Base-by-base conservation (phyloP, 352 stramenopile species). In the Phytophthora podocarpi region DNA sequence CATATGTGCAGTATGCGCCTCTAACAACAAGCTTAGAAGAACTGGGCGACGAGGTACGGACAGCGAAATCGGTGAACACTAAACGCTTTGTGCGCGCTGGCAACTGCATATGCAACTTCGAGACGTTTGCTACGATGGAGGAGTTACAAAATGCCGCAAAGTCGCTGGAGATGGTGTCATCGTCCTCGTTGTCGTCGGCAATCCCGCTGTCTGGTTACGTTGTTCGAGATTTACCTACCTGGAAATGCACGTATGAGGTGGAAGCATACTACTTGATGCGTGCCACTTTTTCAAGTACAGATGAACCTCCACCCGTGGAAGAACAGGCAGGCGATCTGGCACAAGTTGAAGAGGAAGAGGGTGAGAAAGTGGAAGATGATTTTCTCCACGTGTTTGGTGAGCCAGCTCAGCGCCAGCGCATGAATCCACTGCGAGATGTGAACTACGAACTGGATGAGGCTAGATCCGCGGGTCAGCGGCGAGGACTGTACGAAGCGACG, bases 221-320 rank as follows among this genome's bases (percentile, higher is more conserved):
- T 41, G 84, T 92, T 48, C 85, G 86, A 26, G 87, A 96, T 59
- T 60, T 96, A 26, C 85, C 85, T 31, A 81, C 82, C 5, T 96
- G 85, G 87, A 93, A 94, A 54, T 95, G 87, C 48, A 93, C 82
- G 0, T 96, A 95, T 47, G 87, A 96, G 43, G 84, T 96, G 10
- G 87, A 96, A 63, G 87, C 84, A 16, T 96, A 91, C 48, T 95
- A 87, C 55, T 62, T 95, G 27, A 95, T 95, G 86, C 82, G 86
- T 36, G 86, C 86, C 5, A 91, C 84, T 8, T 93, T 90, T 42
- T 91, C 80, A 13, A 80, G 73, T 39, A 74, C 73, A 15, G 85
- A 92, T 16, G 80, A 94, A 4, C 55, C 59, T 31, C 26, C 40
- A 23, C 58, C 27, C 43, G 41, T 27, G 16, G 64, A 72, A 27